Base-by-base conservation (phyloP, 495 filamentous ascomycete genomes). In the Jackrogersella minutella region DNA sequence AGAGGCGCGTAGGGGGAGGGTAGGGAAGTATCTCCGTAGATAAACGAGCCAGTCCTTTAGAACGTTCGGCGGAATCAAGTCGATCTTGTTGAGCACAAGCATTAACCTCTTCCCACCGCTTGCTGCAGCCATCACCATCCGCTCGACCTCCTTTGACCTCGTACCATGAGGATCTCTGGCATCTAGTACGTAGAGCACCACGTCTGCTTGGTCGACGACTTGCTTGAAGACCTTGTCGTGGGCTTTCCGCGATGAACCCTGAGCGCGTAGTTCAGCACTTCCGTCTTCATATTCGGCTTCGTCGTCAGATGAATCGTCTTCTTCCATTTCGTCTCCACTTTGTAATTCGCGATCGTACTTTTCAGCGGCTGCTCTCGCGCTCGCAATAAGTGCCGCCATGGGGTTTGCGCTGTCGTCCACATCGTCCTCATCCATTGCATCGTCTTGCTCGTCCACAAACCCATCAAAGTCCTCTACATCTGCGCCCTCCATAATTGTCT, bases 211-310 rank as follows among this genome's bases (percentile, higher is more conserved):
- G 26, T 93, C 90, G 22, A 96, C 87, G n/a, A 97, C 92, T 72
- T 90, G 86, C 83, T 97, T 97, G 85, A 97, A 98, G 68, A 94
- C 88, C 80, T 97, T 97, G 83, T 96, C 92, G 79, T 93, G 97
- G 33, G 91, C 88, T 73, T 87, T 90, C 66, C 93, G 85, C 52
- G 94, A 98, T 37, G 80, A 78, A 26, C 74, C 46, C 33, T 74
- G 69, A 22, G 60, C 65, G 40, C 54, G 49, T 21, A 70, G 24
- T 8, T 68, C 62, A 21, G 53, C 36, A 37, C 82, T 87, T 65
- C 93, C 90, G 7, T 72, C 77, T 3, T 80, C 78, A 30, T 84
- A 82, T 4, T 78, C 79, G 16, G 81, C 80, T 9, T 82, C 82
- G 16, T 84, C 81, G 43, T 86, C 84, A 2, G 82, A 82, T 59